Conservation (phyloP, 176 grass and related monocot genomes). For the Themeda triandra region DNA sequence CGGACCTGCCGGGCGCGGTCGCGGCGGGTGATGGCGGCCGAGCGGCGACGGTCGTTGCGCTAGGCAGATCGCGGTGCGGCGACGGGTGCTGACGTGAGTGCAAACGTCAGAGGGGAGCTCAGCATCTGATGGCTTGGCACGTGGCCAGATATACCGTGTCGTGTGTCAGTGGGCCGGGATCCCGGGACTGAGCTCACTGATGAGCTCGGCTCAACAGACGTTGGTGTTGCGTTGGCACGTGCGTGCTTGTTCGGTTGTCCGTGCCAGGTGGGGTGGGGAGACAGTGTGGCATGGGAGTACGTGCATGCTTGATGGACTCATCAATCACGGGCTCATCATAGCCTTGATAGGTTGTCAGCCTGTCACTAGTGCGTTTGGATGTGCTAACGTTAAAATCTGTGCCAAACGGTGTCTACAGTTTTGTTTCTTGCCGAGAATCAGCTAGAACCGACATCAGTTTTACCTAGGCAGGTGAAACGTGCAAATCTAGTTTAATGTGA, state of each 20-base stretch:
- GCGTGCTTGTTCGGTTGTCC: neutral
- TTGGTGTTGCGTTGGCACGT: neutral
- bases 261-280: neutral
- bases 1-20: neutral
- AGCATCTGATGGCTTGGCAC: neutral
- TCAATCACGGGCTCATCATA: no score
- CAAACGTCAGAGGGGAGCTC: neutral
- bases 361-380: no score
- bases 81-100: conserved; percentile 19
- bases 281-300: neutral
- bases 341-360: no score
- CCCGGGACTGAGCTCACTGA: no score
- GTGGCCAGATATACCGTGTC: neutral
- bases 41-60: neutral
- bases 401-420: no score
- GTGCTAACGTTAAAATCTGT: no score
- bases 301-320: neutral
- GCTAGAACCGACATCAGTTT: no score
- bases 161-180: no score
- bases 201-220: neutral
- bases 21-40: neutral
- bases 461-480: no score
- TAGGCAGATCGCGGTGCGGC: neutral
- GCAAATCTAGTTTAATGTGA: no score
- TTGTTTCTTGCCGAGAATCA: no score